Base-by-base conservation (phyloP, 345 rosid genomes). In the Pugionium cornutum region DNA sequence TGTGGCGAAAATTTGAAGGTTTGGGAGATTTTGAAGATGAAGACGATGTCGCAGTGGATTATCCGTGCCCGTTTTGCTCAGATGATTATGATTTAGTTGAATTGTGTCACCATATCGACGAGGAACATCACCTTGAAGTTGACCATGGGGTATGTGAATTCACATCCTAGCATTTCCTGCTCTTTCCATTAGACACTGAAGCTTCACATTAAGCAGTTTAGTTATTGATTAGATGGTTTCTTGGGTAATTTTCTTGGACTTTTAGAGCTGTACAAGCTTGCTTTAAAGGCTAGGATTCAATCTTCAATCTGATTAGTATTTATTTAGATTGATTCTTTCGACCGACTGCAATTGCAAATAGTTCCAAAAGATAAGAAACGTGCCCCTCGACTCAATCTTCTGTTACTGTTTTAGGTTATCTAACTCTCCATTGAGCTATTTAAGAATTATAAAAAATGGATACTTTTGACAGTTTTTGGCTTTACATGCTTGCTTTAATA, bases 21-120 rank as follows among this genome's bases (percentile, higher is more conserved):
- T 18, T 36, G 11, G 73, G 26, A 47, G 77, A 73, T n/a, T 58
- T 34, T n/a, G 77, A 67, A 8, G 77, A 66, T 33, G 77, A 60
- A 11, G 73, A 61, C 7, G 77, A 67, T 45, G n/a, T 53, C 33
- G 46, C 39, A 32, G 47, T 32, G 50, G 73, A 74, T 0, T 74
- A 74, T n/a, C 64, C 59, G 2, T 74, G 77, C 6, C 77, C 77
- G 10, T 74, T 61, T 54, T 74, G 73, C 53, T 47, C 63, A 4
- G 68, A 67, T 47, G 73, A 67, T 39, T 67, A 53, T 67, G 77
- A 74, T 9, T 67, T 74, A 5, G 6, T 72, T 49, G 76, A 72
- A 27, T 57, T 72, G 59, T 64, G 70, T 72, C 60, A 64, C 26
- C 76, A 72, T 33, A 72, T 72, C 2, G 59, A 64, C 5, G 76